Conservation (phyloP, 2,329 filamentous ascomycete genomes). For the Colletotrichum lini region DNA sequence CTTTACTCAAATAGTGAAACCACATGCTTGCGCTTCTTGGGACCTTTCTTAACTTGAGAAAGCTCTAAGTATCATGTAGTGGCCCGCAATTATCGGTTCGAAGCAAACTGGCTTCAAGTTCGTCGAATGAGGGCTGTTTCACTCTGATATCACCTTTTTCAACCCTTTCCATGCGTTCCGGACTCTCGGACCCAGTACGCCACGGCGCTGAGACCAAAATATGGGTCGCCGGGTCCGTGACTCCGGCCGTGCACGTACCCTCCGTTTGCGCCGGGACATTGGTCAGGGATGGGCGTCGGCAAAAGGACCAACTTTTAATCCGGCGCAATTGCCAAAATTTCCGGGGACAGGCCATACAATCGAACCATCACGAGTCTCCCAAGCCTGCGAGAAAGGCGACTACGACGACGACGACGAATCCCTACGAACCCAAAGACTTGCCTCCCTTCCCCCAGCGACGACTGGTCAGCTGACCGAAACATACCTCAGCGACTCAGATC, state of each 20-base stretch:
- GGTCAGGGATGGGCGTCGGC: constrained; percentile 17
- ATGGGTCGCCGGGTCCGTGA: not conserved
- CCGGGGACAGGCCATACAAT: constrained; percentile 7
- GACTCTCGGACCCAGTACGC: not conserved
- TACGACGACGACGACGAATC: constrained; percentile 1
- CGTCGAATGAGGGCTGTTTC: not conserved
- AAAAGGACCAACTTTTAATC: constrained; percentile 34
- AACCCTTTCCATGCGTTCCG: not conserved
- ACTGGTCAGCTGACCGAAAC: not conserved
- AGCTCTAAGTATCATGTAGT: no score
- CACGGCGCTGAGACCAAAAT: not conserved
- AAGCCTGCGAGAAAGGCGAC: constrained; percentile 7
- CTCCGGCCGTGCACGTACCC: not conserved
- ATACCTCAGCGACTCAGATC: not conserved
- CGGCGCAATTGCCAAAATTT: constrained; percentile 41
- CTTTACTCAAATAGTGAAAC: no score
- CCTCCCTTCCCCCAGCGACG: not conserved
- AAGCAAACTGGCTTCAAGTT: no score
- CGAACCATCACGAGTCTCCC: not conserved
- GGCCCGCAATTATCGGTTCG: no score
- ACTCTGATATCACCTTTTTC: not conserved
- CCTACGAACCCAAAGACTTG: not conserved
- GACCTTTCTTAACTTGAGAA: no score
- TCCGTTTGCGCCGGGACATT: no score
- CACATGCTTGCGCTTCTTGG: no score